Conservation (phyloP, 176 grass and related monocot species). For the Carex myosuroides region DNA sequence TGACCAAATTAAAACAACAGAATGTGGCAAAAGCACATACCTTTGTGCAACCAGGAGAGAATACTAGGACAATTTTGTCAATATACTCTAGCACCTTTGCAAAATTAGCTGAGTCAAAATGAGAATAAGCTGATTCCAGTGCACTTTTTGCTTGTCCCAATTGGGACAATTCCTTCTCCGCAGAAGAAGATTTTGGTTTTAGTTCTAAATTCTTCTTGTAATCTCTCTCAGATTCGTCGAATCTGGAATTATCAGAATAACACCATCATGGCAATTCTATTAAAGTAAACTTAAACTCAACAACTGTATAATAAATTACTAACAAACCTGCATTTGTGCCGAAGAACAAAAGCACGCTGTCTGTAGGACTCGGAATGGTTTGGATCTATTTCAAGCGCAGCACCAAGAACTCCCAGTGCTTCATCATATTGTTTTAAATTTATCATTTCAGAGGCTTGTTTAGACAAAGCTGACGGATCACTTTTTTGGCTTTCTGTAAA, state of each 20-base stretch:
- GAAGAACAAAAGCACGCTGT: conserved; percentile 63
- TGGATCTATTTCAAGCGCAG: conserved; percentile 64
- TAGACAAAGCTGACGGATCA: conserved; percentile 53
- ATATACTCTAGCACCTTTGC: conserved; percentile 85
- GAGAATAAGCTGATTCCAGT: conserved; percentile 51
- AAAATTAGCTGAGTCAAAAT: conserved; percentile 71
- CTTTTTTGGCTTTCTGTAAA: conserved; percentile 46
- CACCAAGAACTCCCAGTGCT: conserved; percentile 69
- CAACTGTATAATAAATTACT: not conserved
- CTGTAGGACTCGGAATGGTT: conserved; percentile 74
- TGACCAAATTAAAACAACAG: conserved; percentile 7
- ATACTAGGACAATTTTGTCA: conserved; percentile 85
- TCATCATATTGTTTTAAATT: conserved; percentile 64
- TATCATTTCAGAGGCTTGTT: conserved; percentile 69
- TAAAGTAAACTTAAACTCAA: conserved; percentile 4
- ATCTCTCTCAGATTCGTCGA: conserved; percentile 56
- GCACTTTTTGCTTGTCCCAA: conserved; percentile 68
- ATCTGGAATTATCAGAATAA: conserved; percentile 28
- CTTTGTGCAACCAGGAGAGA: conserved; percentile 86
- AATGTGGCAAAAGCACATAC: conserved; percentile 24
- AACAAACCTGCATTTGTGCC: conserved; percentile 66
- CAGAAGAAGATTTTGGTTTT: conserved; percentile 43
- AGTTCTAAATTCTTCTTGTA: conserved; percentile 71
- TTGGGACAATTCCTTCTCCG: conserved; percentile 87
- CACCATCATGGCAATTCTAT: not conserved